Evolutionary conservation across 192 early-diverging fungal genomes (phyloP), one percentile per base, ranked within the genome.

Genomic region (Phycomyces blakesleeanus): DNA sequence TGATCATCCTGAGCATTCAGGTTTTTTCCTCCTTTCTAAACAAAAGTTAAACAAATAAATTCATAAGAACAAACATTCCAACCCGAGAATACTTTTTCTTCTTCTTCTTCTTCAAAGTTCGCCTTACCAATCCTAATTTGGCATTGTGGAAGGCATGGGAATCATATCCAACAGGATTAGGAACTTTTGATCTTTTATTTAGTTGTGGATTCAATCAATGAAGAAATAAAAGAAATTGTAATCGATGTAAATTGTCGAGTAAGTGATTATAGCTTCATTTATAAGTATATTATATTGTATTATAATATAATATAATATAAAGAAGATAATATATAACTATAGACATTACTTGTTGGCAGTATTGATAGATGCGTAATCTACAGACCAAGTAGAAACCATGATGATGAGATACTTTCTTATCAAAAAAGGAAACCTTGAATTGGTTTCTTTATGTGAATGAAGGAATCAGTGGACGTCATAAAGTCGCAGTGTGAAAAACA

Each of bases 81-180:
- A 14, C 16, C n/a, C n/a, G n/a, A n/a, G n/a, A 21, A 21, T 22
- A 25, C 18, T 16, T 15, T 65, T 10, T 49, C 29, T 18, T 47
- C 16, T 5, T 3, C 14, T 38, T 11, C 18, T 24, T 20, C 18
- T 14, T 47, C 18, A 6, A n/a, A 12, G 4, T 47, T 10, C 14
- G 44, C 6, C 7, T 10, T 61, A 56, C 44, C 14, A 41, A 68
- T 59, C 25, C 40, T 57, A 24, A 55, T 21, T 24, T 16, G 12
- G 53, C 51, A 11, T 44, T 55, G 37, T 71, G 69, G 24, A 59
- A 34, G 2, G 69, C 49, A 21, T 18, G 20, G 21, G 51, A 22
- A 50, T 60, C 69, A 59, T 55, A 71, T 7, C 69, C 69, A 44
- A 71, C 34, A 38, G 69, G 69, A 47, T 59, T 55, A 21, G 63